A percentile compares a stretch with the other conserved stretches of the same genome.
Conservation (phyloP, 169 alveolate genomes). For the Neospora caninum region DNA sequence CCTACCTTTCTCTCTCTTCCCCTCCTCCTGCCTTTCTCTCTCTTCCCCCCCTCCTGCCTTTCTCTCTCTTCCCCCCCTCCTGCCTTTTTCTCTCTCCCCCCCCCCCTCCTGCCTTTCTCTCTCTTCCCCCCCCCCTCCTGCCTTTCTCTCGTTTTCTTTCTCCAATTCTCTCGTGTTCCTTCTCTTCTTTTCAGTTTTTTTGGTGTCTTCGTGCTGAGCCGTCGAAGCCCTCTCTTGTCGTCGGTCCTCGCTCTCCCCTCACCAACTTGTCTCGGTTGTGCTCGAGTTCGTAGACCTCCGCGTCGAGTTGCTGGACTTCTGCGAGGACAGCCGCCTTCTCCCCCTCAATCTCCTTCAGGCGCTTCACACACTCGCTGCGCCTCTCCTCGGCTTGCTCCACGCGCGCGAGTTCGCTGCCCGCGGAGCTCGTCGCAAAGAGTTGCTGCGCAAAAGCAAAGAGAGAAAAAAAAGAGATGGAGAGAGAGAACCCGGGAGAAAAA, state of each 20-base stretch:
- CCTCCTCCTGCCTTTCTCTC: too few relatives aligned
- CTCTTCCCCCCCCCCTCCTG: too few relatives aligned
- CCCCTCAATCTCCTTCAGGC: not conserved
- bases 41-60: not conserved
- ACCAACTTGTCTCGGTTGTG: slow-evolving; percentile 62
- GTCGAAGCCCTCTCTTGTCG: slow-evolving; percentile 67
- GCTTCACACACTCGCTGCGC: slow-evolving; percentile 33
- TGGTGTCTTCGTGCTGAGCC: slow-evolving; percentile 53
- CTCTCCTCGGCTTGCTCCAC: not conserved
- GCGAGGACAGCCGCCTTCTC: not conserved
- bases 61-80: slow-evolving; percentile 69
- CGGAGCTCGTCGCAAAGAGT: not conserved
- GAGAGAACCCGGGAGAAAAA: not conserved
- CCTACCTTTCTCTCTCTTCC: slow-evolving; percentile 55
- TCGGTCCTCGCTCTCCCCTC: slow-evolving; percentile 63
- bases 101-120: slow-evolving; percentile 66
- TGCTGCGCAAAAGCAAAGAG: not conserved
- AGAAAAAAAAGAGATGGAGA: not conserved
- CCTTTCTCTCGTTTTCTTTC: slow-evolving; percentile 53
- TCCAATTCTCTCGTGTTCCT: slow-evolving; percentile 37
- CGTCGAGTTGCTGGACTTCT: slow-evolving; percentile 9
- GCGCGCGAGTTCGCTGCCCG: not conserved
- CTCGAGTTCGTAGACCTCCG: slow-evolving; percentile 59
- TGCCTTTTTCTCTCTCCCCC: slow-evolving; percentile 66
- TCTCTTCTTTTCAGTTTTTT: slow-evolving; percentile 68